A percentile compares a stretch with the other conserved stretches of the same genome.
Evolutionary conservation across 495 filamentous ascomycete genomes (phyloP).

Genomic region (Xylaria grammica): DNA sequence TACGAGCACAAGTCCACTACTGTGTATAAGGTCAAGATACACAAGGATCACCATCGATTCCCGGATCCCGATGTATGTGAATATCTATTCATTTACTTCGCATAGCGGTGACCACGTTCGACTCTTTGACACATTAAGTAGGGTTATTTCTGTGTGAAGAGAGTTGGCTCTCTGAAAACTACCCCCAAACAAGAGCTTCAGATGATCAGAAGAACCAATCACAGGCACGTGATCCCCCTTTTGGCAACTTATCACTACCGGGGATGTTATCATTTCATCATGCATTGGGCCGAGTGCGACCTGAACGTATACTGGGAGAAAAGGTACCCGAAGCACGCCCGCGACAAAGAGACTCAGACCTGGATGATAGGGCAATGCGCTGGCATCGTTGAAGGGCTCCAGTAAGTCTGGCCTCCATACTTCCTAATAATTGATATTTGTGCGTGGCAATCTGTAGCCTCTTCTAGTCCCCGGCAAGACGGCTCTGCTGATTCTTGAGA

Average conservation of each 20-base stretch:
- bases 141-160: neutral
- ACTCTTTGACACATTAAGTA: neutral
- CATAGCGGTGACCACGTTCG: neutral
- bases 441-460: no score
- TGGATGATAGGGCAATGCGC: neutral
- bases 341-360: neutral
- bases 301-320: neutral
- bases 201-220: neutral
- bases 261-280: neutral
- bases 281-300: neutral
- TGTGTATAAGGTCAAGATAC: neutral
- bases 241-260: neutral
- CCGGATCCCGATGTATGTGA: neutral
- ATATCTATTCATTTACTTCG: neutral
- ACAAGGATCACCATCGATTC: neutral
- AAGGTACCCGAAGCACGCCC: neutral
- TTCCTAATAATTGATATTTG: no score
- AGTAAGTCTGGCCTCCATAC: no score
- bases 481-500: no score
- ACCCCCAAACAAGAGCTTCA: neutral
- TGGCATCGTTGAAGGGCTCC: no score
- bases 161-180: neutral
- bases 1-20: neutral
- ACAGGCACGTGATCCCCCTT: no score
- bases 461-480: no score